Conservation (phyloP, 345 rosid genomes). For the Ceriops decandra region DNA sequence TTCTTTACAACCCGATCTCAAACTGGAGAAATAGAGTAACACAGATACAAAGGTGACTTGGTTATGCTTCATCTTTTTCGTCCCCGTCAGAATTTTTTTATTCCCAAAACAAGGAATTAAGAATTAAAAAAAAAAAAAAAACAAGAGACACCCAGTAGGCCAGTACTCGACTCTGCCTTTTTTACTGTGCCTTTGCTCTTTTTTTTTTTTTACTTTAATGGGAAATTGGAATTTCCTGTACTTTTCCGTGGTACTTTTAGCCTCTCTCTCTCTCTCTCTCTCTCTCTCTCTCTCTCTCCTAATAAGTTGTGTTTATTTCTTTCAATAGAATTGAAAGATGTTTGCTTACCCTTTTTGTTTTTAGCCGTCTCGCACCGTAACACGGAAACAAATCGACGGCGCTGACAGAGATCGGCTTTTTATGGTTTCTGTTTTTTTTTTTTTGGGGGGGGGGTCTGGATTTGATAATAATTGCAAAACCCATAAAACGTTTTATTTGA, state of each 20-base stretch:
- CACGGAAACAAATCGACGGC: background rate
- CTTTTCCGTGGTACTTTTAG: conserved; percentile 24
- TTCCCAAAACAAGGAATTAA: too few relatives aligned
- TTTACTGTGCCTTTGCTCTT: background rate
- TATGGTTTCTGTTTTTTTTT: background rate
- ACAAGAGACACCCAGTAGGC: too few relatives aligned
- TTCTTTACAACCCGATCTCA: too few relatives aligned
- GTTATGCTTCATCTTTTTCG: too few relatives aligned
- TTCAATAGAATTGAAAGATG: too few relatives aligned
- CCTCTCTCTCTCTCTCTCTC: background rate
- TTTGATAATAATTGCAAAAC: background rate
- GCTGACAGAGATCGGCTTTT: background rate
- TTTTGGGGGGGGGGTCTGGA: background rate
- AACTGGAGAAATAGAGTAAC: too few relatives aligned
- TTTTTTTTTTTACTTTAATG: background rate
- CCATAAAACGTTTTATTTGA: background rate
- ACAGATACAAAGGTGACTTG: too few relatives aligned
- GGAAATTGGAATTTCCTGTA: conserved; percentile 11
- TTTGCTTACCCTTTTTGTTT: background rate
- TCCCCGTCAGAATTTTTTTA: too few relatives aligned
- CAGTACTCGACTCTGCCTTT: background rate
- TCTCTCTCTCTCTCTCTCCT: background rate
- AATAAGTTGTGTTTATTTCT: too few relatives aligned
- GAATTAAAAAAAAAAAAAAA: too few relatives aligned
- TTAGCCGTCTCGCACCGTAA: background rate